Percentiles rank a stretch among this genome's conserved stretches.
Conservation (phyloP, 208 protist species). For the Acanthamoeba divionensis region DNA sequence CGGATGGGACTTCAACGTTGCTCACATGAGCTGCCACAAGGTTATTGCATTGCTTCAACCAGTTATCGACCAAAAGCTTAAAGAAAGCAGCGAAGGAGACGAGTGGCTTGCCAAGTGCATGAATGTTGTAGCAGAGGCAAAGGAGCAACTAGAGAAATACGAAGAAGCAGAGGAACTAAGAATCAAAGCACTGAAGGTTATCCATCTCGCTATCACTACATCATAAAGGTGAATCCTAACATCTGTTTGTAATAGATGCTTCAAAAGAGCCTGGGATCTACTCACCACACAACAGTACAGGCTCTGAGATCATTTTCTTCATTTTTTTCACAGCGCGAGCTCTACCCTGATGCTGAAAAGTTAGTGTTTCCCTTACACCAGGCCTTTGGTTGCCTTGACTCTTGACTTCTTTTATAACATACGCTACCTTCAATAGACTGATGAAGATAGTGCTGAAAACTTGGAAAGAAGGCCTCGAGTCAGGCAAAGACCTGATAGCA, state of each 20-base stretch:
- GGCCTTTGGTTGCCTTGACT: neutral
- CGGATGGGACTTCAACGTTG: no score
- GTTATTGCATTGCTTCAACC: no score
- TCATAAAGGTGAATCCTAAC: neutral
- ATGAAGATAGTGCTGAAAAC: neutral
- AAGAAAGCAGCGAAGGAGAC: neutral
- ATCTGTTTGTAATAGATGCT: neutral
- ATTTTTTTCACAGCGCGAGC: neutral
- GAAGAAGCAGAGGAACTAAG: neutral
- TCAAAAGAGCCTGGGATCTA: neutral
- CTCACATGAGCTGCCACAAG: no score
- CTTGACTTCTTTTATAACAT: neutral
- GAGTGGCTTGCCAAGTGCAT: slow-evolving; percentile 21
- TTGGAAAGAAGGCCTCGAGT: neutral
- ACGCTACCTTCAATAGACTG: neutral
- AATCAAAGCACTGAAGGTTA: neutral
- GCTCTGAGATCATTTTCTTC: neutral
- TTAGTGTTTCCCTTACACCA: neutral
- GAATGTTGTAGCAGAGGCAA: neutral
- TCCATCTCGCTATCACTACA: neutral
- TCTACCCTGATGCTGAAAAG: neutral
- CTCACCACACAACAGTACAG: neutral
- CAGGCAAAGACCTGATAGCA: neutral
- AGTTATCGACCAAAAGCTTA: no score
- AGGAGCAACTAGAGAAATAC: neutral